Evolutionary conservation across 495 filamentous ascomycete genomes (phyloP), one percentile per base, ranked within the genome.

Genomic region (Neohortaea acidophila): DNA sequence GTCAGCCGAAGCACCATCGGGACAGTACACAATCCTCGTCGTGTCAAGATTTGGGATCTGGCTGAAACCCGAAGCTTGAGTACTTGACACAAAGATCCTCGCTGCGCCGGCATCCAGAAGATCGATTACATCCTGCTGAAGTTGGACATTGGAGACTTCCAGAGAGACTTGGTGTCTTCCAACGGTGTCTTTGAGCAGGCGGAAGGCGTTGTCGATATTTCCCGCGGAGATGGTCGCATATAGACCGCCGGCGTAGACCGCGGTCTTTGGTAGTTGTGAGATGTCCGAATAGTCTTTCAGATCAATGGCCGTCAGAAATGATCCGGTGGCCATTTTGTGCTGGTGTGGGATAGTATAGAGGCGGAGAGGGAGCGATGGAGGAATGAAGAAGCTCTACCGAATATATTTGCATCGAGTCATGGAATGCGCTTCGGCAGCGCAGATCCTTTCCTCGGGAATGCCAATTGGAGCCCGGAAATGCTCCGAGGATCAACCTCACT

Each of bases 81-180:
- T 14, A 24, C 45, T 47, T 17, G 69, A 65, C 33, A 93, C 76
- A 56, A 96, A 86, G 31, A 92, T 76, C 58, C 78, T 89, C 27
- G 73, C 69, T n/a, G 84, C 84, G 36, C 91, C 89, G 45, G 75
- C 71, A 53, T 97, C 79, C 36, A 97, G 70, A 21, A 96, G 67
- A 36, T 80, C 68, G 35, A 85, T 60, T 14, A 94, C 61, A 45
- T 92, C 81, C 26, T 79, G 73, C 31, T 62, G 56, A 19, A 71
- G 73, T 41, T 68, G 48, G 37, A 96, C 69, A 19, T 64, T 59
- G 15, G 81, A 79, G 39, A 74, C 84, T 47, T 94, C 79, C 45
- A 91, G 73, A 53, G 74, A 85, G 39, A 76, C 67, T 33, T 74
- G 64, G 45, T 83, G 76, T 26, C 66, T 61, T 41, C 73, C 65